Evolutionary conservation across 1,139 yeast genomes (phyloP), one percentile per base, ranked within the genome.

Genomic region (Ogataea hybrid): DNA sequence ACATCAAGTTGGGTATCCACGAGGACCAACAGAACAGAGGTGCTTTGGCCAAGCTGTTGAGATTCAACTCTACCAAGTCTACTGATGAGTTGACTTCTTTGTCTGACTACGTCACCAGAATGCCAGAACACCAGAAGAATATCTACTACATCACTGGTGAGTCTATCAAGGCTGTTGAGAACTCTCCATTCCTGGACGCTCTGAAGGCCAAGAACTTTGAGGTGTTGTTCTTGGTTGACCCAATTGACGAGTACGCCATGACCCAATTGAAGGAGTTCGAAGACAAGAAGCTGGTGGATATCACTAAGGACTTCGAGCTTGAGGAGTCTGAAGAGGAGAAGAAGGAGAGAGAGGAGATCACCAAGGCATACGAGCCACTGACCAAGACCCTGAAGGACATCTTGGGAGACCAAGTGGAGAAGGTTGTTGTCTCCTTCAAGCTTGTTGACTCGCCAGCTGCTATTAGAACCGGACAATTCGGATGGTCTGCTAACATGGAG

Each of bases 401-500:
- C 66, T 82, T 92, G 63, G 98, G 98, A 67, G 98, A 92, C 63
- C 90, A 88, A 75, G 98, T 92, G 63, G 99, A 94, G 79, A 94
- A 94, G 79, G 98, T 94, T 73, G 90, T 90, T 66, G 96, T 94
- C 57, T 90, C 98, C 56, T 94, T 90, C 78, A 89, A 88, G 76
- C 83, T 94, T 66, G 89, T 89, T 61, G 97, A 90, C 64, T 94
- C 98, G 46, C 99, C 99, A 70, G 98, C 98, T 70, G 98, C 98
- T 61, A 90, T 92, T 68, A 89, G 97, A 81, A 92, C 98, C 59
- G 97, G 97, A 62, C 98, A 92, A 78, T 92, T 92, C 70, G 98
- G 99, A 69, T 92, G 99, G 99, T 92, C 98, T 59, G 99, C 99
- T 63, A 92, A 92, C 80, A 94, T 94, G 98, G 99, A 92, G 79